These are phyloP conservation scores for Ophiostoma himal-ulmi DNA, from an alignment of 2,329 filamentous ascomycete genomes.

Conservation along the genomic window DNA sequence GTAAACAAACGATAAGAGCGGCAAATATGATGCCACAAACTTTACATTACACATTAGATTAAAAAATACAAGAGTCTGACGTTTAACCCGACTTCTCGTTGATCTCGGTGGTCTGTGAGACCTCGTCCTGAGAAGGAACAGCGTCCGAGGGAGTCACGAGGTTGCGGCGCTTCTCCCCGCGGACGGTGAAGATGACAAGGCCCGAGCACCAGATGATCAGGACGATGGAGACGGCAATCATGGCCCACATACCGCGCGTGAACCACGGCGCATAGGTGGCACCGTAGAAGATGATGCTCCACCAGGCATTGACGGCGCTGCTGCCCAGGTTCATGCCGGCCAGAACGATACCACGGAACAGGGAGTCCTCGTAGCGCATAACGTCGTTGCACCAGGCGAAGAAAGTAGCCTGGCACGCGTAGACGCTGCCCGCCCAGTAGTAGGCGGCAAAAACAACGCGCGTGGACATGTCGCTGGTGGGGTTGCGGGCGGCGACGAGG, in stretches of 20 bases:
- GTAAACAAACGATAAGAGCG: background rate
- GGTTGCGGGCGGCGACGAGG: constrained; percentile 44
- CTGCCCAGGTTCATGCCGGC: constrained; percentile 66
- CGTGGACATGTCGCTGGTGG: constrained; percentile 39
- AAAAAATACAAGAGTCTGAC: background rate
- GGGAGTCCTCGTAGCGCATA: constrained; percentile 57
- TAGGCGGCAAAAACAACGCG: constrained; percentile 58
- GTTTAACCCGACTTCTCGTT: constrained; percentile 37
- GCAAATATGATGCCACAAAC: background rate
- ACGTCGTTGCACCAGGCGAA: constrained; percentile 73
- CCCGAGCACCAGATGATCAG: constrained; percentile 54
- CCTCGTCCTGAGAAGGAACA: constrained; percentile 1
- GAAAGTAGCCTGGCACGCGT: constrained; percentile 67
- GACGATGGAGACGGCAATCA: constrained; percentile 59
- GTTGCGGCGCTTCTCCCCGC: constrained; percentile 21
- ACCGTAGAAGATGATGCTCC: constrained; percentile 65
- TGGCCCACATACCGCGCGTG: constrained; percentile 64
- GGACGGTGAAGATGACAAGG: constrained; percentile 42
- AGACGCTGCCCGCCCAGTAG: constrained; percentile 64
- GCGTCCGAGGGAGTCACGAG: background rate
- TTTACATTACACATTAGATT: constrained; percentile 1
- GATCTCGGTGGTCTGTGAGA: constrained; percentile 13
- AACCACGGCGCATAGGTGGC: constrained; percentile 62
- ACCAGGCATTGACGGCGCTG: constrained; percentile 67
- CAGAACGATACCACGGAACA: constrained; percentile 60